These are phyloP conservation scores for Dothiorella sarmentorum DNA, from an alignment of 2,329 filamentous ascomycete genomes.

Conservation along the genomic window DNA sequence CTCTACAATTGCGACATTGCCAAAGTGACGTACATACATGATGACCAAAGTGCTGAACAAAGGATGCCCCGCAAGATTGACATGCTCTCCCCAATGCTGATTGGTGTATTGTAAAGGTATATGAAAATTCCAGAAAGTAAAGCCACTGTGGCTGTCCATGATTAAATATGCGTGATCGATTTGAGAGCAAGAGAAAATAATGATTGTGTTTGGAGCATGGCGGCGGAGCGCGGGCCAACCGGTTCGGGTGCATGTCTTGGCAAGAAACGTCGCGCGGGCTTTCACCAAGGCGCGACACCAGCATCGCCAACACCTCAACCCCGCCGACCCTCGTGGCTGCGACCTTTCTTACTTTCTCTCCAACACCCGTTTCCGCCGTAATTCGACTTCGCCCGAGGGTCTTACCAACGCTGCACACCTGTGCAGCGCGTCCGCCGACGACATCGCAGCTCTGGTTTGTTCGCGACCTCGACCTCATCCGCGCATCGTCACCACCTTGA, in stretches of 20 bases:
- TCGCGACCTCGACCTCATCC: constrained; percentile 3
- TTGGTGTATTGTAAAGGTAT: no score
- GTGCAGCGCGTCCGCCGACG: not conserved
- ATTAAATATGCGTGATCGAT: not conserved
- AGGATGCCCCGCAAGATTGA: not conserved
- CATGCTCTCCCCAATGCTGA: not conserved
- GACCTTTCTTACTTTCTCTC: constrained; percentile 11
- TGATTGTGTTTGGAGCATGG: not conserved
- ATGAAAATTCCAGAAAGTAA: no score
- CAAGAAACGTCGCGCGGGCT: constrained; percentile 13
- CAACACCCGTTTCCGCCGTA: constrained; percentile 30
- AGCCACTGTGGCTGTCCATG: no score
- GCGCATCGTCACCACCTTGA: not conserved
- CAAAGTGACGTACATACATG: not conserved
- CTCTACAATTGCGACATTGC: not conserved
- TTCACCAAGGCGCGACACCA: constrained; percentile 11
- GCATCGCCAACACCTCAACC: not conserved
- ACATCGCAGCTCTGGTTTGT: constrained; percentile 9
- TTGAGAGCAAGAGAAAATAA: not conserved
- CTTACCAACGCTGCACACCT: not conserved
- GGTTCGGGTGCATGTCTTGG: not conserved
- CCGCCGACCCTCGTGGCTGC: constrained; percentile 14
- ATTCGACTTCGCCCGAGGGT: constrained; percentile 21
- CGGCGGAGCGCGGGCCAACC: no score
- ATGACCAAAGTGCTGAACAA: not conserved